phyloP scores from a whole-genome alignment of 352 stramenopile genomes.

The Thraustochytrium sp. region DNA sequence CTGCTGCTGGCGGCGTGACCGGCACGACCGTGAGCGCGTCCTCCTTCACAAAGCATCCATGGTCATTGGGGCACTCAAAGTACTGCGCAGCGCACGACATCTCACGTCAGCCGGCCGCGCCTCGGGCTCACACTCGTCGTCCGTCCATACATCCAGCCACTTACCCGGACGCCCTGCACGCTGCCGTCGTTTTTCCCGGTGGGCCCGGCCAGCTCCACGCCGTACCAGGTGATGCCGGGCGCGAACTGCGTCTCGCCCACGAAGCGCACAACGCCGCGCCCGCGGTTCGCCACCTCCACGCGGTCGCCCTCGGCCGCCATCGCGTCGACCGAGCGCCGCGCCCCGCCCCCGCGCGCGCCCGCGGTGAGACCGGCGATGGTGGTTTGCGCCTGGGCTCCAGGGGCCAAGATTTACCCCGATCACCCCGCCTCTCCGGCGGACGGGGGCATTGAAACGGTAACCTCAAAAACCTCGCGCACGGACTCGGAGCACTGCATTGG shows the following conservation, averaged over 20 bases:
- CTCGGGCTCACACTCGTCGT: neutral
- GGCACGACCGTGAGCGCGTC: neutral
- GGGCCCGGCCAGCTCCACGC: slow-evolving; percentile 46
- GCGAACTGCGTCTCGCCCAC: slow-evolving; percentile 73
- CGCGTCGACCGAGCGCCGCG: too few species aligned
- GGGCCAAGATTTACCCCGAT: too few species aligned
- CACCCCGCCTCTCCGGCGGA: too few species aligned
- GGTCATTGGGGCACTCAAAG: neutral
- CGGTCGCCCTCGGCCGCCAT: neutral
- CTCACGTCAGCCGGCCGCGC: neutral
- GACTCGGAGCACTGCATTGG: too few species aligned
- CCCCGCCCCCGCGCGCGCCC: neutral
- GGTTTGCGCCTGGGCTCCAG: too few species aligned
- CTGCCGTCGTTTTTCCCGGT: slow-evolving; percentile 45
- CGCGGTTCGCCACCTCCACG: slow-evolving; percentile 83
- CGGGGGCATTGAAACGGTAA: too few species aligned
- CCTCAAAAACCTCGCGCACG: neutral
- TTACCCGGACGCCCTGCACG: slow-evolving; percentile 16
- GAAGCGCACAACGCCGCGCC: slow-evolving; percentile 82
- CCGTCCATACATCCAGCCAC: neutral
- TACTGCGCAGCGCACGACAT: neutral
- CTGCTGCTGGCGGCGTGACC: neutral
- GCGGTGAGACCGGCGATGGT: neutral
- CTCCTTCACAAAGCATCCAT: slow-evolving; percentile 31
- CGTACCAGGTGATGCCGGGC: slow-evolving; percentile 61